Percentiles rank a stretch among this genome's conserved stretches.
Evolutionary conservation across 345 rosid genomes (phyloP).

Genomic region (Brassica cretica): DNA sequence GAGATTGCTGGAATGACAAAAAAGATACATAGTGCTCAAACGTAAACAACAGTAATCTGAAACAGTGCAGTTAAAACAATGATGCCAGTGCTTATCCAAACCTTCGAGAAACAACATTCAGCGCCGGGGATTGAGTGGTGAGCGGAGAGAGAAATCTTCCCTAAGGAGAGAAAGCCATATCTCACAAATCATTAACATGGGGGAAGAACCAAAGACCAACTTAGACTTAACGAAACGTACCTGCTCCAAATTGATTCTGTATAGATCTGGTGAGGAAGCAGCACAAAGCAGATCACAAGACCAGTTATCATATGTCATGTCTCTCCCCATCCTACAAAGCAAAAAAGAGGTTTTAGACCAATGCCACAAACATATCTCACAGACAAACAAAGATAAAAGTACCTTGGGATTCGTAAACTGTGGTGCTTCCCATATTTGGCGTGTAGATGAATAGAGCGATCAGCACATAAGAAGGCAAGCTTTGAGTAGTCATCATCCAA

Average conservation of each 20-base stretch:
- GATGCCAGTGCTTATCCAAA: conserved; percentile 30
- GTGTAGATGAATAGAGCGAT: conserved; percentile 82
- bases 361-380: not conserved
- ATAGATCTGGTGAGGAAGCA: conserved; percentile 95
- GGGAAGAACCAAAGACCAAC: not conserved
- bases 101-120: conserved; percentile 94
- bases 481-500: conserved; percentile 85
- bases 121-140: conserved; percentile 76
- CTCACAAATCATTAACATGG: conserved; percentile 17
- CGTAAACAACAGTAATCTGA: conserved; percentile 20
- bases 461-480: conserved; percentile 89
- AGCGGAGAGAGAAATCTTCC: conserved; percentile 82
- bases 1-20: conserved; percentile 55
- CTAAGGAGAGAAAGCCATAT: conserved; percentile 42
- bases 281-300: conserved; percentile 98
- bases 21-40: conserved; percentile 20
- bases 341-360: not conserved
- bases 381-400: conserved; percentile 1
- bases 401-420: conserved; percentile 88
- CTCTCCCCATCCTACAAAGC: conserved; percentile 86
- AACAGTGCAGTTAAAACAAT: not conserved
- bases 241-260: conserved; percentile 93
- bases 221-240: conserved; percentile 35
- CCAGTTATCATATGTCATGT: conserved; percentile 80
- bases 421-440: conserved; percentile 93